Conservation (phyloP, 2,329 filamentous ascomycete species). For the Scorias spongiosa region DNA sequence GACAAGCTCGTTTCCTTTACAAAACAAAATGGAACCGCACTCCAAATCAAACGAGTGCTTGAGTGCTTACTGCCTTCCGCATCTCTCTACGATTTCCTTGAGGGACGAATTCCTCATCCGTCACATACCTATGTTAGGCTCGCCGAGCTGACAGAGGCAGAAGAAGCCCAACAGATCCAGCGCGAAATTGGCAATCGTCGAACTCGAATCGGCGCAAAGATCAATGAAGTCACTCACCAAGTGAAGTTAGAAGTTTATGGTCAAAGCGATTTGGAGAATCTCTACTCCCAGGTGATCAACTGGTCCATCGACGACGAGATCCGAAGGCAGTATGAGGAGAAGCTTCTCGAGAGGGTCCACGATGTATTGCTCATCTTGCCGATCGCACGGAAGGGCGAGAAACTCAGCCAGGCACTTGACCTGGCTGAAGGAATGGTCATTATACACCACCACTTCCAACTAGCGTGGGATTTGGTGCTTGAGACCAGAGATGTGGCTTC, state of each 20-base stretch:
- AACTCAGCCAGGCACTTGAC: constrained; percentile 58
- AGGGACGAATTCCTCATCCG: constrained; percentile 70
- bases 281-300: constrained; percentile 74
- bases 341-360: constrained; percentile 65
- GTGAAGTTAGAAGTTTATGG: constrained; percentile 74
- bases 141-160: constrained; percentile 66
- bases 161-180: constrained; percentile 82
- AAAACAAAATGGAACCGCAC: constrained; percentile 53
- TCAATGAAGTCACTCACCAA: constrained; percentile 69
- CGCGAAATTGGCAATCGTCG: constrained; percentile 76
- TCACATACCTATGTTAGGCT: constrained; percentile 67
- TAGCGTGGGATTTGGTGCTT: constrained; percentile 82
- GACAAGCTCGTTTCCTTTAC: constrained; percentile 68
- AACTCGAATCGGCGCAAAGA: constrained; percentile 69
- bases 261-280: constrained; percentile 58
- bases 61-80: constrained; percentile 64
- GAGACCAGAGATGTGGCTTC: constrained; percentile 75
- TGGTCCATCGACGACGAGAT: constrained; percentile 81
- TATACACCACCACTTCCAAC: constrained; percentile 75
- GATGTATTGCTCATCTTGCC: constrained; percentile 60
- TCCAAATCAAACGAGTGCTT: constrained; percentile 63
- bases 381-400: constrained; percentile 49
- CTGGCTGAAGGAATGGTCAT: constrained; percentile 88
- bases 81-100: constrained; percentile 64
- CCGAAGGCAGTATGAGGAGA: constrained; percentile 77